Percentiles rank a stretch among this genome's conserved stretches.
These are phyloP conservation scores for Paxillus rubicundulus DNA, from an alignment of 768 basidiomycete genomes.

Conservation along the genomic window DNA sequence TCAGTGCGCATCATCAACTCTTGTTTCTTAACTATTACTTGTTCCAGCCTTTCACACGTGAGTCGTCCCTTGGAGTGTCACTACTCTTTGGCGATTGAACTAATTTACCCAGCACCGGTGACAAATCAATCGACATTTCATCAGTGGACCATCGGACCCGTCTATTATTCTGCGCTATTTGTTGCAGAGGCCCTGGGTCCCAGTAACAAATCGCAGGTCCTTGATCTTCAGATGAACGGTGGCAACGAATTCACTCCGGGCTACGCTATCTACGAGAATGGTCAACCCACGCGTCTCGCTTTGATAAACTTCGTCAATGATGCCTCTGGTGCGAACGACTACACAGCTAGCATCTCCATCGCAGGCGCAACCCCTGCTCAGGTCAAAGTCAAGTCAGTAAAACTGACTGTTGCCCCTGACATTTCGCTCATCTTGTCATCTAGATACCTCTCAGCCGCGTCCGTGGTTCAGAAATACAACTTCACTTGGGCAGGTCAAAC, in stretches of 20 bases:
- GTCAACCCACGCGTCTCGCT: slow-evolving; percentile 55
- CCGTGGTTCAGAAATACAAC: slow-evolving; percentile 58
- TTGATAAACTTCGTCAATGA: slow-evolving; percentile 76
- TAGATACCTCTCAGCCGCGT: slow-evolving; percentile 58
- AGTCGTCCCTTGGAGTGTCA: neutral
- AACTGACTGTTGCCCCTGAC: neutral
- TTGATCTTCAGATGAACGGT: slow-evolving; percentile 58
- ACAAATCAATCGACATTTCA: slow-evolving; percentile 55
- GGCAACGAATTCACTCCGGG: slow-evolving; percentile 58
- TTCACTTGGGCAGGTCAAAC: slow-evolving; percentile 82
- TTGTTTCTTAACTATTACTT: neutral
- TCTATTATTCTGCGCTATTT: slow-evolving; percentile 72
- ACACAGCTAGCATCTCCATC: slow-evolving; percentile 49
- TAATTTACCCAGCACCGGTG: slow-evolving; percentile 42
- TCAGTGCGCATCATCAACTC: neutral
- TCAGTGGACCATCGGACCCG: slow-evolving; percentile 71
- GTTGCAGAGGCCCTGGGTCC: slow-evolving; percentile 71
- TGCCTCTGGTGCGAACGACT: slow-evolving; percentile 49
- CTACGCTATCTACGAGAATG: slow-evolving; percentile 68
- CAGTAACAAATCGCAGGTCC: slow-evolving; percentile 59
- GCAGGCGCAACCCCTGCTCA: slow-evolving; percentile 44
- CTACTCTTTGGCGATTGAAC: neutral
- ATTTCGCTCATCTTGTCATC: neutral
- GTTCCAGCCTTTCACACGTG: slow-evolving; percentile 39
- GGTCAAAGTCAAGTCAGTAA: slow-evolving; percentile 52